phyloP scores from a whole-genome alignment of 306 rosid species.

The Geum urbanum region DNA sequence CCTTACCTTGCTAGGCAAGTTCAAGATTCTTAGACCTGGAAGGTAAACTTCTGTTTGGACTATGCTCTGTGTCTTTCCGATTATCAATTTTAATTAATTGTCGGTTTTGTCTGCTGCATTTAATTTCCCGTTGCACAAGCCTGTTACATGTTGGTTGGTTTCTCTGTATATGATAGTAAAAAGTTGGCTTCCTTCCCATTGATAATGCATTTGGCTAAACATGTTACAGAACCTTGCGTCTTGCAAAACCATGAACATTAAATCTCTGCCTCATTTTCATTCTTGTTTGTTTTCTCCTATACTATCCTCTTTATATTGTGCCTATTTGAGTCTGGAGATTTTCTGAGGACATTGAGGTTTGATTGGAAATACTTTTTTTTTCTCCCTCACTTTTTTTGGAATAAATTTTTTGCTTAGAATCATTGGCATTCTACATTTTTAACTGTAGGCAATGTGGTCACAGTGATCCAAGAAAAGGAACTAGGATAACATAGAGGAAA shows the following conservation, averaged over 20 bases:
- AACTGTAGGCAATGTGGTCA: neutral
- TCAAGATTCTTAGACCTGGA: constrained; percentile 83
- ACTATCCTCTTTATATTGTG: neutral
- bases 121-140: neutral
- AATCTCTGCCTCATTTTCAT: neutral
- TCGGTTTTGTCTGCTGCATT: constrained; percentile 8
- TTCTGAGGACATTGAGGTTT: neutral
- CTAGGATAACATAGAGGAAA: neutral
- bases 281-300: neutral
- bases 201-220: neutral
- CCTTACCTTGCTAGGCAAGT: constrained; percentile 58
- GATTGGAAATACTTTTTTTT: neutral
- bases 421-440: neutral
- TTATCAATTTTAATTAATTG: neutral
- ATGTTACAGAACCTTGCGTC: neutral
- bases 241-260: neutral
- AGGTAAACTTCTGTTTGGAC: constrained; percentile 43
- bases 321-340: neutral
- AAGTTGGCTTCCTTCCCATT: neutral
- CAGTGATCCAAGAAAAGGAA: neutral
- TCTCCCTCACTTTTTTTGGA: neutral
- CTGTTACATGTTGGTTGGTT: neutral
- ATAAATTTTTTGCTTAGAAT: neutral
- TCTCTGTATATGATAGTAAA: constrained; percentile 6
- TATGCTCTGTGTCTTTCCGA: constrained; percentile 12